phyloP scores from a whole-genome alignment of 2,329 filamentous ascomycete genomes.

The Colletotrichum viniferum region DNA sequence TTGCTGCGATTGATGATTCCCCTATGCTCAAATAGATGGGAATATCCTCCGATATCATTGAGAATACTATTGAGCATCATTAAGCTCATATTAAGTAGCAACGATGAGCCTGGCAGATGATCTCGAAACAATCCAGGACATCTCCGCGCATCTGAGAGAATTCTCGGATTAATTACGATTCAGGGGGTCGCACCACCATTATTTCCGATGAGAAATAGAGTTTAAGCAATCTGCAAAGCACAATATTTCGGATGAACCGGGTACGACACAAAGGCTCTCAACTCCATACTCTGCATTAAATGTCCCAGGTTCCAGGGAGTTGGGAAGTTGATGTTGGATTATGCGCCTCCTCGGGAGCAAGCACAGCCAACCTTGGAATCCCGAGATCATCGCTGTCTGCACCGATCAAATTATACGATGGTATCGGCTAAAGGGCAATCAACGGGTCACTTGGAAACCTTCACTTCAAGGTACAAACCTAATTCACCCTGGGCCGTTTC shows the following conservation, averaged over 20 bases:
- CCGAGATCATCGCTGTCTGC: background rate
- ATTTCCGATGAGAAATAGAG: background rate
- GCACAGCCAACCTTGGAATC: background rate
- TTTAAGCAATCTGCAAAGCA: background rate
- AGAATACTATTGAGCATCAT: background rate
- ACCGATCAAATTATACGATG: background rate
- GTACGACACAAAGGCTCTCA: background rate
- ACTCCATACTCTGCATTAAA: background rate
- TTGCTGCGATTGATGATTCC: background rate
- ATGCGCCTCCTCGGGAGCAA: background rate
- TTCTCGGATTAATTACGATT: background rate
- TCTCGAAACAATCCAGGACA: background rate
- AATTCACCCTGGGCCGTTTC: background rate
- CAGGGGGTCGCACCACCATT: background rate
- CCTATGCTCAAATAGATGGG: background rate
- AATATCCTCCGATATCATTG: background rate
- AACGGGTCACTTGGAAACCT: background rate
- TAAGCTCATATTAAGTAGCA: background rate
- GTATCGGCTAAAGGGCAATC: background rate
- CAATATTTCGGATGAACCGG: slow-evolving; percentile 12
- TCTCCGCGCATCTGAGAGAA: background rate
- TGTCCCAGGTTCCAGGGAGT: background rate
- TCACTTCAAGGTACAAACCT: background rate
- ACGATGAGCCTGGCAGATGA: background rate
- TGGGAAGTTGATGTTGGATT: background rate